Base-by-base conservation (phyloP, 2,329 filamentous ascomycete genomes). In the Fonsecaea erecta region DNA sequence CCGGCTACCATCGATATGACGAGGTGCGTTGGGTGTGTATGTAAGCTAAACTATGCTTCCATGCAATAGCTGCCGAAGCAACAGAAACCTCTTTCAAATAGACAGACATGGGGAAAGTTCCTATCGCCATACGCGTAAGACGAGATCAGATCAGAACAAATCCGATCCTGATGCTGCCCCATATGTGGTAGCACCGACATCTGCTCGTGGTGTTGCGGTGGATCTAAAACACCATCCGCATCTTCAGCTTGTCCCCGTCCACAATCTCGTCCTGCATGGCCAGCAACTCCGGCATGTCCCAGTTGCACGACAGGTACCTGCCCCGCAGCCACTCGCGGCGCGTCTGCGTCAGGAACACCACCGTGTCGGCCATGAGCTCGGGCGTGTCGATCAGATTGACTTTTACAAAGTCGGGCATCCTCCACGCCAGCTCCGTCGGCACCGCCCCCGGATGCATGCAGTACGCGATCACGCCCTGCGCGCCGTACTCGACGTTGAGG, bases 401-500 rank as follows among this genome's bases (percentile, higher is more conserved):
- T 11, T 68, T 28, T 32, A 66, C 53, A 21, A 30, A 52, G 32
- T 58, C 43, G n/a, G 67, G 62, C 52, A 67, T 67, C 7, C 21
- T 54, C 52, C 12, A 18, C 1, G 60, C 55, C 7, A 69, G 35
- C 28, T 70, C 68, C 6, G 69, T 71, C 3, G 35, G 53, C 16
- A 67, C 56, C 12, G 28, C 26, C 6, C 61, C 69, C 6, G 69
- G 69, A 32, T 70, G 68, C 8, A 66, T 59, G 14, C 56, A 56
- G 52, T 64, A 70, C 12, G 59, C 65, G 8, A 70, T 28, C 9
- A 71, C 48, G 1, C 69, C 68, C 52, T 81, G 71, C 9, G 76
- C 73, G 8, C 70, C 71, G 67, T 85, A 81, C 66, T 85, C 83
- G 32, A 65, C 64, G 3, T 73, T 74, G 21, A 82, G 63, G 64